phyloP scores from a whole-genome alignment of 2,329 filamentous ascomycete genomes.

The Sphaerulina vaccinii region DNA sequence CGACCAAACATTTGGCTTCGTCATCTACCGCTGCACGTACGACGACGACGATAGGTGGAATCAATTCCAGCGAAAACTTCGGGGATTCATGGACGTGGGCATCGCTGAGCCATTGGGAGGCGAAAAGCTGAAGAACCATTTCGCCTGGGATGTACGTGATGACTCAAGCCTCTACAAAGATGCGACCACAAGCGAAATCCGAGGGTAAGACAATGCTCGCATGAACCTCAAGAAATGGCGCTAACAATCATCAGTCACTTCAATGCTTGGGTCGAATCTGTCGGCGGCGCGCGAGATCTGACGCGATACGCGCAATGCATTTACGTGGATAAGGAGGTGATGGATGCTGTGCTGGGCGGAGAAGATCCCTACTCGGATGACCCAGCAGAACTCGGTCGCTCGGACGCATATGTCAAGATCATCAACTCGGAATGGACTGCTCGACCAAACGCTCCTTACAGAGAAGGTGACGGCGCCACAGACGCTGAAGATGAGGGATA shows the following conservation, averaged over 20 bases:
- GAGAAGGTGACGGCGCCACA: no score
- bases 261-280: neutral
- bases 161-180: constrained; percentile 4
- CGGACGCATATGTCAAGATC: constrained; percentile 8
- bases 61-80: neutral
- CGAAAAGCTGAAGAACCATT: neutral
- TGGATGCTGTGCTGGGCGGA: constrained; percentile 1
- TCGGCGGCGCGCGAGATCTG: neutral
- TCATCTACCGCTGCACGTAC: constrained; percentile 11
- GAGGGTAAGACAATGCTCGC: neutral
- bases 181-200: neutral
- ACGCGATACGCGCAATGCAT: constrained; percentile 3
- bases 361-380: neutral
- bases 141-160: constrained; percentile 4
- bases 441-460: neutral
- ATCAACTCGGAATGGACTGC: no score
- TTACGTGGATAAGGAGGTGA: constrained; percentile 11
- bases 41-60: constrained; percentile 8
- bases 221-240: no score
- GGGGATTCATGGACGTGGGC: neutral
- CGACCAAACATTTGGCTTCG: constrained; percentile 9
- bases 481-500: no score
- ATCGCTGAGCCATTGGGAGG: neutral
- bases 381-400: neutral
- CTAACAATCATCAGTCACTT: constrained; percentile 2